phyloP scores from a whole-genome alignment of 1,284 basidiomycete genomes.

The Chondrostereum purpureum region DNA sequence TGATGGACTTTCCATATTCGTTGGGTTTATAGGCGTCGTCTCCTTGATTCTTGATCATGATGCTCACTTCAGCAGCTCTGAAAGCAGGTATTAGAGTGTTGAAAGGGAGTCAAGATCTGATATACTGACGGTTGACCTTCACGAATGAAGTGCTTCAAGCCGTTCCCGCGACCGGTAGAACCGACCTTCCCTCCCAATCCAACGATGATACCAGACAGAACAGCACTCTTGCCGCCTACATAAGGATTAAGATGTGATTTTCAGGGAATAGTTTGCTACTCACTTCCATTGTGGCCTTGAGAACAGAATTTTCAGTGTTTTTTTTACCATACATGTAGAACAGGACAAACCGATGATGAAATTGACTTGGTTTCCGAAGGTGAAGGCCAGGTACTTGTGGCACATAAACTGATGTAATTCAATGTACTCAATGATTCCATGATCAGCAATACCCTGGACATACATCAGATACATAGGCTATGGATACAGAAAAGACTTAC shows the following conservation, averaged over 20 bases:
- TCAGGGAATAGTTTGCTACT: conserved; percentile 22
- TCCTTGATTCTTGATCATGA: conserved; percentile 83
- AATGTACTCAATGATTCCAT: conserved; percentile 83
- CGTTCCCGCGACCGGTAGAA: conserved; percentile 82
- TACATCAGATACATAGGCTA: no score
- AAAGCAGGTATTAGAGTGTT: background rate
- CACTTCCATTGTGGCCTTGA: conserved; percentile 75
- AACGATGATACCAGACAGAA: conserved; percentile 89
- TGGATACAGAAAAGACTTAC: no score
- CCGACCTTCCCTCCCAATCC: conserved; percentile 90
- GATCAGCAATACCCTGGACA: conserved; percentile 77
- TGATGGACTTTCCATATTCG: conserved; percentile 79
- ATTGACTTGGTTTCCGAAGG: conserved; percentile 88
- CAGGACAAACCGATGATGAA: conserved; percentile 83
- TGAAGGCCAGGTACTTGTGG: conserved; percentile 77
- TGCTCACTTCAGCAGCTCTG: conserved; percentile 72
- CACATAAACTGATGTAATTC: conserved; percentile 97
- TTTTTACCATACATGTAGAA: background rate
- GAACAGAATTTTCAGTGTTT: background rate
- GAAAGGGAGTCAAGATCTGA: conserved; percentile 2
- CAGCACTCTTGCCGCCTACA: conserved; percentile 89
- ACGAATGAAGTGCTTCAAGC: conserved; percentile 85
- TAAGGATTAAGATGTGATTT: conserved; percentile 1
- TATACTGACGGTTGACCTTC: conserved; percentile 66
- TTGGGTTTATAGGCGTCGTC: conserved; percentile 83